Percentiles rank a stretch among this genome's conserved stretches.
Conservation (phyloP, 176 grass and related monocot genomes). For the Saccharum officinarum region DNA sequence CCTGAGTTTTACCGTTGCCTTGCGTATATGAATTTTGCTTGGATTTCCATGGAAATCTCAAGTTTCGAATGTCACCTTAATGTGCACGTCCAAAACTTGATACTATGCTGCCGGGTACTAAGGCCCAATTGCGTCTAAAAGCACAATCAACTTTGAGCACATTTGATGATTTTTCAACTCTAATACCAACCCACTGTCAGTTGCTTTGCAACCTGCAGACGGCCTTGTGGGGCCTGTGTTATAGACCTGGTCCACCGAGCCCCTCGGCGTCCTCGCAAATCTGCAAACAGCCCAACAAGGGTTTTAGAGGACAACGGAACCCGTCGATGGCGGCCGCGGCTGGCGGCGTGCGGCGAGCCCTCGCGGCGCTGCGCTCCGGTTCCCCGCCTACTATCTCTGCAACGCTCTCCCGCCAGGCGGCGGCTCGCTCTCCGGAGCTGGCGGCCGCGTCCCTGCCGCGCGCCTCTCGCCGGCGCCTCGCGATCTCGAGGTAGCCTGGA, state of each 20-base stretch:
- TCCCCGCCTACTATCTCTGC: slow-evolving; percentile 24
- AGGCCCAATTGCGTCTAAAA: no score
- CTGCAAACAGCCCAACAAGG: slow-evolving; percentile 27
- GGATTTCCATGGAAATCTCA: not conserved
- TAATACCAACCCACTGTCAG: no score
- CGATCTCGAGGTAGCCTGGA: slow-evolving; percentile 36
- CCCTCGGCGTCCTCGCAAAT: not conserved
- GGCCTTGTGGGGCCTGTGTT: no score
- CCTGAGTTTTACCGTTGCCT: no score
- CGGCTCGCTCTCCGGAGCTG: slow-evolving; percentile 8
- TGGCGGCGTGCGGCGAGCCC: slow-evolving; percentile 48
- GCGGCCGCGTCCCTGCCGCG: slow-evolving; percentile 32
- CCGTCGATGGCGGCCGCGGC: slow-evolving; percentile 45
- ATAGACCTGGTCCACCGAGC: slow-evolving; percentile 9
- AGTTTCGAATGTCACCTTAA: not conserved
- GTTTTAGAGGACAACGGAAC: slow-evolving; percentile 34
- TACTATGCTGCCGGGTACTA: no score
- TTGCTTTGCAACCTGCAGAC: no score
- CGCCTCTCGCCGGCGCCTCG: slow-evolving; percentile 33
- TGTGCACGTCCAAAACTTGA: no score
- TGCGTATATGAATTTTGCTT: no score
- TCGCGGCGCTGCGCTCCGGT: slow-evolving; percentile 41
- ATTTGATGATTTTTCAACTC: no score
- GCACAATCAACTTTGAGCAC: no score
- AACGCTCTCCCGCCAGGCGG: slow-evolving; percentile 13